phyloP scores from a whole-genome alignment of 1,284 basidiomycete genomes.

The Cryptococcus hybrid region DNA sequence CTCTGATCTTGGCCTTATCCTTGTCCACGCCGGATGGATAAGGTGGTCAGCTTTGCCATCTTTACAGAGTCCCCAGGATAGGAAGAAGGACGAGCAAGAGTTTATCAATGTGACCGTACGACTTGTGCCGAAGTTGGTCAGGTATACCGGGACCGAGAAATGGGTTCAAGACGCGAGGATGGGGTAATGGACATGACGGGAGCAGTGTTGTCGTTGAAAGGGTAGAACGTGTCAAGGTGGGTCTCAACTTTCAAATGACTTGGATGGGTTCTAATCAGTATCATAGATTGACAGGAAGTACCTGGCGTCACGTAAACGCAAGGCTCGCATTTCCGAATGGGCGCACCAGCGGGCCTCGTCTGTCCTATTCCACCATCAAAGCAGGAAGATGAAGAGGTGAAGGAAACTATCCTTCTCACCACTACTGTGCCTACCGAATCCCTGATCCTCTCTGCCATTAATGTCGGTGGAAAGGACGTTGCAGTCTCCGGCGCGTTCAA shows the following conservation, averaged over 20 bases:
- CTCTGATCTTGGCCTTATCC: constrained; percentile 56
- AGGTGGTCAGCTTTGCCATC: constrained; percentile 32
- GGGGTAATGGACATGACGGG: constrained; percentile 61
- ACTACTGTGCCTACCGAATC: background rate
- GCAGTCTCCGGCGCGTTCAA: constrained; percentile 10
- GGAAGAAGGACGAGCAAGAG: constrained; percentile 29
- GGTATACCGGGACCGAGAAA: constrained; percentile 56
- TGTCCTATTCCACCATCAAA: background rate
- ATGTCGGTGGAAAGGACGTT: background rate
- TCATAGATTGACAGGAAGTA: constrained; percentile 22
- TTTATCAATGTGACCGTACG: constrained; percentile 52
- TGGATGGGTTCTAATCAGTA: background rate
- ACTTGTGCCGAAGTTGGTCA: constrained; percentile 54
- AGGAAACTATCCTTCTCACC: background rate
- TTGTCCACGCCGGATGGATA: constrained; percentile 57
- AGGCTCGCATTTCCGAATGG: constrained; percentile 27
- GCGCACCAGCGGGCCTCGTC: constrained; percentile 9
- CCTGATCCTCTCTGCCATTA: background rate
- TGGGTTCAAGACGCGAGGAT: constrained; percentile 54
- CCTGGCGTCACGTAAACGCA: constrained; percentile 13
- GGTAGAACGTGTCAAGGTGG: constrained; percentile 51
- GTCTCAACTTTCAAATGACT: constrained; percentile 14
- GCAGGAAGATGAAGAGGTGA: background rate
- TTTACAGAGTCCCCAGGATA: constrained; percentile 5
- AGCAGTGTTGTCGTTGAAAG: constrained; percentile 55